Conservation (phyloP, 768 basidiomycete species). For the Neoboletus subvelutipes region DNA sequence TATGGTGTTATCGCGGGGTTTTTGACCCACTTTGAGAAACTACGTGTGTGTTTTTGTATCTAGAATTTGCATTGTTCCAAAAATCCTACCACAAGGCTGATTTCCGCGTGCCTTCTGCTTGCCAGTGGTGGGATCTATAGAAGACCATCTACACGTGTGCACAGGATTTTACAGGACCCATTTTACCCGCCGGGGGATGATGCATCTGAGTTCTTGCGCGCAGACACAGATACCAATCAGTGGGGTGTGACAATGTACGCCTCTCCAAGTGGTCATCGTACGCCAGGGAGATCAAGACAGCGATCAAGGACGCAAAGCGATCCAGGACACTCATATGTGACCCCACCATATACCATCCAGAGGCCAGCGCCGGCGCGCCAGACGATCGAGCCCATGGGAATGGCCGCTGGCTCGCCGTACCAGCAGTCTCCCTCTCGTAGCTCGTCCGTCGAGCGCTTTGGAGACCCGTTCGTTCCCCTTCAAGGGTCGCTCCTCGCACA, state of each 20-base stretch:
- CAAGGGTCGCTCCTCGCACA: conserved; percentile 12
- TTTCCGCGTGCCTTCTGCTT: background rate
- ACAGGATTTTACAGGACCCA: background rate
- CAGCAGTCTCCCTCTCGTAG: conserved; percentile 19
- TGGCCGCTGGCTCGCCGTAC: background rate
- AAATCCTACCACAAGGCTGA: background rate
- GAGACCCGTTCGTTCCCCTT: conserved; percentile 13
- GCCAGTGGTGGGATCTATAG: conserved; percentile 1
- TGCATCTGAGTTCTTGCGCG: background rate
- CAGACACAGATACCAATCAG: background rate
- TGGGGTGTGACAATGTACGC: conserved; percentile 12
- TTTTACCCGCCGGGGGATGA: background rate
- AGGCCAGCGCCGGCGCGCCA: conserved; percentile 29
- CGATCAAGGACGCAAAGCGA: conserved; percentile 22
- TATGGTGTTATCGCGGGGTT: background rate
- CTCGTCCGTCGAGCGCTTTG: conserved; percentile 21
- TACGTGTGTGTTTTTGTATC: background rate
- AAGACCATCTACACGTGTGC: conserved; percentile 7
- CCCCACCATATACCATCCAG: conserved; percentile 24
- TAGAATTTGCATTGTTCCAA: background rate
- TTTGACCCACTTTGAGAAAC: background rate
- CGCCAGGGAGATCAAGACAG: conserved; percentile 11
- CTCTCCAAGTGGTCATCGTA: conserved; percentile 8
- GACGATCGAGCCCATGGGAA: conserved; percentile 15
- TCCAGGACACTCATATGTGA: conserved; percentile 20